phyloP scores from a whole-genome alignment of 1,284 basidiomycete species.

The Athelia sp. region DNA sequence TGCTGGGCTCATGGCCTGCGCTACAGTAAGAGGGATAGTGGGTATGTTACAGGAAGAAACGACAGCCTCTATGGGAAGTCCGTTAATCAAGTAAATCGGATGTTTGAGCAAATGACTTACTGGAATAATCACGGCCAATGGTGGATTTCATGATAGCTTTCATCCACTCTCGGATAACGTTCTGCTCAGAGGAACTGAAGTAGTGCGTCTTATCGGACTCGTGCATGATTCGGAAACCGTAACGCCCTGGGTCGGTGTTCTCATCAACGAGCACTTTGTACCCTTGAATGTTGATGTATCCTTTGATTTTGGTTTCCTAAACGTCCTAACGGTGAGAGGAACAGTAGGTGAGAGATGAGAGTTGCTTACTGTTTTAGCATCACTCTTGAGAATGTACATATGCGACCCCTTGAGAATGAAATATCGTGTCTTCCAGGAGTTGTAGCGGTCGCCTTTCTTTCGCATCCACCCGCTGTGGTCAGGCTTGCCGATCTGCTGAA shows the following conservation, averaged over 20 bases:
- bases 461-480: conserved; percentile 93
- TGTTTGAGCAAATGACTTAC: conserved; percentile 38
- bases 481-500: conserved; percentile 85
- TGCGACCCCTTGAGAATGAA: conserved; percentile 93
- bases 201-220: conserved; percentile 85
- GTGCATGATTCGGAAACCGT: conserved; percentile 94
- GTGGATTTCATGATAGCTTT: conserved; percentile 99
- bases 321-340: too few relatives aligned
- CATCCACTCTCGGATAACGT: conserved; percentile 93
- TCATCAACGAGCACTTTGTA: conserved; percentile 95
- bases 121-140: conserved; percentile 87
- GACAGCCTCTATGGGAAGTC: conserved; percentile 65
- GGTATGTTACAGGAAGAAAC: conserved; percentile 97
- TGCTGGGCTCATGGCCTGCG: conserved; percentile 93
- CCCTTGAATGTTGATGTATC: conserved; percentile 87
- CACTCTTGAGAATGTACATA: conserved; percentile 79
- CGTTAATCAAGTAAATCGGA: conserved; percentile 6
- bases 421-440: conserved; percentile 90
- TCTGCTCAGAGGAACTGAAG: conserved; percentile 89
- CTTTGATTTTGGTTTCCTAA: conserved; percentile 92
- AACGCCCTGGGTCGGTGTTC: conserved; percentile 86
- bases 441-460: conserved; percentile 94
- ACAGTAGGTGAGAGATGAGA: conserved; percentile 2
- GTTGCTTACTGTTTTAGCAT: conserved; percentile 59
- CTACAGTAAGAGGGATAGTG: conserved; percentile 91